These are phyloP conservation scores for Persicaria tinctoria DNA, from an alignment of 148 eudicot genomes.

Conservation along the genomic window DNA sequence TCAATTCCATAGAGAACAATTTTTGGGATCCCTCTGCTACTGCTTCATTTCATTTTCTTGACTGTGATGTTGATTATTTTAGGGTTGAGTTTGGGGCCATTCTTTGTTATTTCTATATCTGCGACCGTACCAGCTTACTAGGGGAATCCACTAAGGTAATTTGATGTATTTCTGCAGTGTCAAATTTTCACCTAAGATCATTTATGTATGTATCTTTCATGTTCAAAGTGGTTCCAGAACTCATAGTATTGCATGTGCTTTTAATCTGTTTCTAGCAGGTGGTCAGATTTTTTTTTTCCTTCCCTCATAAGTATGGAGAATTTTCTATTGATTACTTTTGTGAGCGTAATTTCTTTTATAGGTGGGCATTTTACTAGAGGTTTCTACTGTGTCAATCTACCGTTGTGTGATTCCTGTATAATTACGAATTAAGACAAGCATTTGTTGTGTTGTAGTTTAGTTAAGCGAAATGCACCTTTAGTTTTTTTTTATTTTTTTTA, in stretches of 20 bases:
- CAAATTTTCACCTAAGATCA: background rate
- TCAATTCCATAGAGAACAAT: background rate
- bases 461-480: background rate
- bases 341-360: too few species aligned
- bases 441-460: background rate
- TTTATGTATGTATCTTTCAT: background rate
- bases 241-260: background rate
- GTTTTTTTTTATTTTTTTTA: too few species aligned
- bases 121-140: conserved; percentile 77
- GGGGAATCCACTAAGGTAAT: conserved; percentile 74
- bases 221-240: background rate
- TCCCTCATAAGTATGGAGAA: background rate
- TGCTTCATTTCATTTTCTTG: conserved; percentile 11
- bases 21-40: background rate
- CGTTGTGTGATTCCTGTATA: too few species aligned
- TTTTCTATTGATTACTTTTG: background rate
- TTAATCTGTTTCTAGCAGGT: background rate
- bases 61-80: conserved; percentile 9
- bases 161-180: background rate
- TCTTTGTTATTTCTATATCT: conserved; percentile 64
- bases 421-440: background rate
- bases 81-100: conserved; percentile 84
- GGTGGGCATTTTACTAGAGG: too few species aligned
- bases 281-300: background rate
- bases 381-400: too few species aligned